phyloP scores from a whole-genome alignment of 2,329 filamentous ascomycete genomes.

The Exophiala viscosa region DNA sequence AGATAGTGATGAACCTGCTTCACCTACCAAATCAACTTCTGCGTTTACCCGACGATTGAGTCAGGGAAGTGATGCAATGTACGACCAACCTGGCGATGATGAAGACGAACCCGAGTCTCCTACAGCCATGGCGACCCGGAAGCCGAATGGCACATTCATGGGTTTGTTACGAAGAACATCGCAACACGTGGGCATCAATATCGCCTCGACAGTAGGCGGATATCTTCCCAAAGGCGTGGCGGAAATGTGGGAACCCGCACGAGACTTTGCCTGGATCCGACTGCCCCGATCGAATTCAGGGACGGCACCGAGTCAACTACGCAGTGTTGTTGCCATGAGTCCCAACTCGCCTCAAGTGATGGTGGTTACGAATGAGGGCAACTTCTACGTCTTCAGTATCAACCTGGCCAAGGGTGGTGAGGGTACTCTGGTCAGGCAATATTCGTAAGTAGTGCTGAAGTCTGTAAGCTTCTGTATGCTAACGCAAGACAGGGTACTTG shows the following conservation, averaged over 20 bases:
- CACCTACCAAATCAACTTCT: slow-evolving; percentile 19
- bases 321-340: slow-evolving; percentile 96
- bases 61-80: slow-evolving; percentile 37
- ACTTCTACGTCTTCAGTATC: slow-evolving; percentile 92
- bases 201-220: slow-evolving; percentile 83
- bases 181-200: slow-evolving; percentile 83
- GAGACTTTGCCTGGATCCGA: slow-evolving; percentile 96
- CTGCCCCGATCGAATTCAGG: slow-evolving; percentile 62
- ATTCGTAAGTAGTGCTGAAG: slow-evolving; percentile 64
- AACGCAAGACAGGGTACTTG: slow-evolving; percentile 36
- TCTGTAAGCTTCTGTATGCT: slow-evolving; percentile 8
- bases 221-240: slow-evolving; percentile 92
- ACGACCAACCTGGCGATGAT: slow-evolving; percentile 32
- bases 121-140: slow-evolving; percentile 36
- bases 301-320: slow-evolving; percentile 54
- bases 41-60: slow-evolving; percentile 24
- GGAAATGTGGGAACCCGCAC: slow-evolving; percentile 93
- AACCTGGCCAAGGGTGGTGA: slow-evolving; percentile 94
- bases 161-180: slow-evolving; percentile 92
- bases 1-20: slow-evolving; percentile 19
- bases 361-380: slow-evolving; percentile 94
- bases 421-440: slow-evolving; percentile 84
- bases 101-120: slow-evolving; percentile 30
- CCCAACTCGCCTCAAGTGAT: slow-evolving; percentile 93
- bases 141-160: slow-evolving; percentile 72